Conservation (phyloP, 2,329 filamentous ascomycete genomes). For the Cercospora sesami region DNA sequence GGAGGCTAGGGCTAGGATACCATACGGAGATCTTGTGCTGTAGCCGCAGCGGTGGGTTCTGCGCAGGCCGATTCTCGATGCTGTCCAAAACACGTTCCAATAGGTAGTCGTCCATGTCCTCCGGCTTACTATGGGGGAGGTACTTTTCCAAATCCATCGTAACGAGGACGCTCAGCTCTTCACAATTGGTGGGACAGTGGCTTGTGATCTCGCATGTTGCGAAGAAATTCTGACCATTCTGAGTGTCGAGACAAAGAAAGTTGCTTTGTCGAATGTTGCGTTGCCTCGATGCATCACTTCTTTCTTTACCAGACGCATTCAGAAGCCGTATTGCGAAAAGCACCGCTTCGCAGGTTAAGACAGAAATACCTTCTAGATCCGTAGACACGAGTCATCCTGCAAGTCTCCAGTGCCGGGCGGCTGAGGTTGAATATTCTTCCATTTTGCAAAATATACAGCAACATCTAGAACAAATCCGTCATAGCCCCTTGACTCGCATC, state of each 20-base stretch:
- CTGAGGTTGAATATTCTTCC: not conserved
- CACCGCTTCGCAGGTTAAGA: not conserved
- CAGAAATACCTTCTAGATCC: not conserved
- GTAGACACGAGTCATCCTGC: not conserved
- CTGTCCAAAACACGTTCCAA: not conserved
- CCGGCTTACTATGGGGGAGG: not conserved
- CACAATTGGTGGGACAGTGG: not conserved
- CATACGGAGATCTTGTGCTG: not conserved
- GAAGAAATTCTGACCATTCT: not conserved
- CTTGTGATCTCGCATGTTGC: not conserved
- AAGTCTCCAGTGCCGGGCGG: not conserved
- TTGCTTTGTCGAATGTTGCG: not conserved
- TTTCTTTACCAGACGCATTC: not conserved
- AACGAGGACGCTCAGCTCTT: not conserved
- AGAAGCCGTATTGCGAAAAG: not conserved
- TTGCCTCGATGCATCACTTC: not conserved
- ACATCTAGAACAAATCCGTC: slow-evolving; percentile 66
- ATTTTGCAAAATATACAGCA: not conserved
- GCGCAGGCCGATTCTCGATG: not conserved
- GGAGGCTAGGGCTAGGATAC: not conserved
- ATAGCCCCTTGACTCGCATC: slow-evolving; percentile 91
- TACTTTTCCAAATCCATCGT: not conserved
- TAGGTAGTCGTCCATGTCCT: not conserved
- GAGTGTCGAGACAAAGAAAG: not conserved
- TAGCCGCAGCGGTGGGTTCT: not conserved